Evolutionary conservation across 768 basidiomycete species (phyloP).

Genomic region (Infundibulicybe gibba): DNA sequence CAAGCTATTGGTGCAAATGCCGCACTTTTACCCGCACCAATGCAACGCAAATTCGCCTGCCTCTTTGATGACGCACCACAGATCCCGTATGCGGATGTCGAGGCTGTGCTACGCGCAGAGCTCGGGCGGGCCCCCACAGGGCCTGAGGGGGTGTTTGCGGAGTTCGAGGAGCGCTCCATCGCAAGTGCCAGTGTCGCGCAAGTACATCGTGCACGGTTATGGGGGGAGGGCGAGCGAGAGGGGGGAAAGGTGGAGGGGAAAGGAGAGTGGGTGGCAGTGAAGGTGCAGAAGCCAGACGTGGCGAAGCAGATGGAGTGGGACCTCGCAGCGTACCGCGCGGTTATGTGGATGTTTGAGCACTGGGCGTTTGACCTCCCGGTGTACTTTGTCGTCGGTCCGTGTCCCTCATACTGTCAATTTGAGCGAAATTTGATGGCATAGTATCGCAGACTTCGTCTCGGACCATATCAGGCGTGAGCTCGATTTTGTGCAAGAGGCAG

Average conservation of each 20-base stretch:
- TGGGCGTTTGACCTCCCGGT: conserved; percentile 85
- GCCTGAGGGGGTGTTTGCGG: conserved; percentile 71
- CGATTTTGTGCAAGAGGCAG: conserved; percentile 76
- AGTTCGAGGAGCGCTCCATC: conserved; percentile 72
- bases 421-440: background rate
- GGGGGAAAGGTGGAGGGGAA: conserved; percentile 11
- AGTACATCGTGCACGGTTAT: conserved; percentile 74
- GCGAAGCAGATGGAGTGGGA: conserved; percentile 86
- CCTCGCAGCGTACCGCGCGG: conserved; percentile 60
- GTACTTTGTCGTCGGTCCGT: conserved; percentile 68
- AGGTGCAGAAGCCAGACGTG: conserved; percentile 89
- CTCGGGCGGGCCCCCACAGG: conserved; percentile 64
- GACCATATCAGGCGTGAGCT: conserved; percentile 82
- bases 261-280: conserved; percentile 80
- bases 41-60: conserved; percentile 77
- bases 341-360: conserved; percentile 78
- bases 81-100: conserved; percentile 68
- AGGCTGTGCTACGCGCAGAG: conserved; percentile 63
- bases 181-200: conserved; percentile 93
- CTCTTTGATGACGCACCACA: conserved; percentile 90
- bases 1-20: conserved; percentile 86
- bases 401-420: background rate
- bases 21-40: conserved; percentile 76
- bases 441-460: conserved; percentile 70
- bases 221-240: conserved; percentile 37